Evolutionary conservation across 768 basidiomycete species (phyloP).

Genomic region (Butyriboletus loyo): DNA sequence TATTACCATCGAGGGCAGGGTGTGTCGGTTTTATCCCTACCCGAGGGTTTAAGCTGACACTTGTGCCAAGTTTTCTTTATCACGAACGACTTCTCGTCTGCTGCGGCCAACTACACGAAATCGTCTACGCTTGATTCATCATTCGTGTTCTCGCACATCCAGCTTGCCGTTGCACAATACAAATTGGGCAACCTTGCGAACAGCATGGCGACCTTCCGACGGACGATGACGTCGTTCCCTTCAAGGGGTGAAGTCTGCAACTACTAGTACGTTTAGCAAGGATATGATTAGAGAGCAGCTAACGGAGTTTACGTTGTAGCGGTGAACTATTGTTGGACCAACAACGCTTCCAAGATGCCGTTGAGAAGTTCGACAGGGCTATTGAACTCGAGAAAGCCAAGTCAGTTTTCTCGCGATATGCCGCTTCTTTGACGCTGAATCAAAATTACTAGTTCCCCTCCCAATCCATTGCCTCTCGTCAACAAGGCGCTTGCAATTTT

Average conservation of each 20-base stretch:
- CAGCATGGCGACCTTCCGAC: conserved; percentile 88
- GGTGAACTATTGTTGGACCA: conserved; percentile 95
- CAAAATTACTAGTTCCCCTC: conserved; percentile 39
- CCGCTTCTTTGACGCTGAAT: not conserved
- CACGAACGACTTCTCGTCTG: conserved; percentile 82
- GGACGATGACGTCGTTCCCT: conserved; percentile 82
- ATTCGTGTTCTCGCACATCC: conserved; percentile 97
- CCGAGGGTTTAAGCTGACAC: not conserved
- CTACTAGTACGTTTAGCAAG: conserved; percentile 70
- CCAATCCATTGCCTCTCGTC: conserved; percentile 89
- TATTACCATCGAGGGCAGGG: conserved; percentile 99
- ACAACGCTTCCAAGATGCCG: conserved; percentile 78
- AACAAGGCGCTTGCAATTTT: conserved; percentile 97
- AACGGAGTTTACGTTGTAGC: conserved; percentile 38
- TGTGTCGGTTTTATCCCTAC: conserved; percentile 24
- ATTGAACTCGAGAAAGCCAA: conserved; percentile 82
- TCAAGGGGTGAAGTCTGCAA: conserved; percentile 86
- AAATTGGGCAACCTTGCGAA: conserved; percentile 75
- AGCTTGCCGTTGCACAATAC: conserved; percentile 96
- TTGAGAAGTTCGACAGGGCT: conserved; percentile 91
- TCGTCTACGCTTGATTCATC: conserved; percentile 81
- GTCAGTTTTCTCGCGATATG: conserved; percentile 36
- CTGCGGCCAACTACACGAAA: conserved; percentile 87
- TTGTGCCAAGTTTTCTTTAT: conserved; percentile 78
- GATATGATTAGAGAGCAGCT: not conserved